A percentile compares a stretch with the other conserved stretches of the same genome.
phyloP scores from a whole-genome alignment of 177 flowering plant genomes.

The Tripterygium wilfordii region DNA sequence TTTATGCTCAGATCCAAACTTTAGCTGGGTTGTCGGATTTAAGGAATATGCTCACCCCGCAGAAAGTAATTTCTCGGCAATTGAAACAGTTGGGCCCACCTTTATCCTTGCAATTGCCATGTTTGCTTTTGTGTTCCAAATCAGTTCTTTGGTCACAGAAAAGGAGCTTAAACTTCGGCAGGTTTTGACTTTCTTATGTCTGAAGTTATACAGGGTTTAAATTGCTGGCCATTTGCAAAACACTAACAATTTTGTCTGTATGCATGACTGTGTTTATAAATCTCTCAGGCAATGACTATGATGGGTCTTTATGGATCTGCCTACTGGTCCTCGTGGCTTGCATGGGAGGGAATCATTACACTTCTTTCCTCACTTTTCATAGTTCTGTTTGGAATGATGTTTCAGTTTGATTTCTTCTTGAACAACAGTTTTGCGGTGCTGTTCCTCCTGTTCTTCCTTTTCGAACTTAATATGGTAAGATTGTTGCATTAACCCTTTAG shows the following conservation, averaged over 20 bases:
- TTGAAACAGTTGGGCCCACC: conserved; percentile 64
- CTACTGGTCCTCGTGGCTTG: conserved; percentile 94
- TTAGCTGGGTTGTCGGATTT: conserved; percentile 73
- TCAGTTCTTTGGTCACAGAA: conserved; percentile 70
- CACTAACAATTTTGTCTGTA: too few species aligned
- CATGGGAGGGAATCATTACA: conserved; percentile 72
- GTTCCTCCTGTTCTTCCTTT: conserved; percentile 78
- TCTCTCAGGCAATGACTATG: conserved; percentile 94
- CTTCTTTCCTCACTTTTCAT: conserved; percentile 65
- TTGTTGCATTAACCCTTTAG: not conserved
- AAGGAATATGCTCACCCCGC: conserved; percentile 96
- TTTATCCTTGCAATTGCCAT: conserved; percentile 90
- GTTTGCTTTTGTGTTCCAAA: conserved; percentile 89
- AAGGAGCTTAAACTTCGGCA: conserved; percentile 98
- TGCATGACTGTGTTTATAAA: too few species aligned
- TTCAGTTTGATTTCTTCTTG: conserved; percentile 87
- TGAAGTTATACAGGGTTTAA: not conserved
- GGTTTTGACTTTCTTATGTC: conserved; percentile 31
- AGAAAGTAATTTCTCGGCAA: conserved; percentile 41
- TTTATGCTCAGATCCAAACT: conserved; percentile 57
- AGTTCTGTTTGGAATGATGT: conserved; percentile 91
- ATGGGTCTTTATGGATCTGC: conserved; percentile 97
- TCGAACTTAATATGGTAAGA: conserved; percentile 91
- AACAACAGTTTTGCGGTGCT: conserved; percentile 74
- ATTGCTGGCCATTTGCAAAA: not conserved